Evolutionary conservation across 2,329 filamentous ascomycete genomes (phyloP).

Genomic region (Ilyonectria destructans): DNA sequence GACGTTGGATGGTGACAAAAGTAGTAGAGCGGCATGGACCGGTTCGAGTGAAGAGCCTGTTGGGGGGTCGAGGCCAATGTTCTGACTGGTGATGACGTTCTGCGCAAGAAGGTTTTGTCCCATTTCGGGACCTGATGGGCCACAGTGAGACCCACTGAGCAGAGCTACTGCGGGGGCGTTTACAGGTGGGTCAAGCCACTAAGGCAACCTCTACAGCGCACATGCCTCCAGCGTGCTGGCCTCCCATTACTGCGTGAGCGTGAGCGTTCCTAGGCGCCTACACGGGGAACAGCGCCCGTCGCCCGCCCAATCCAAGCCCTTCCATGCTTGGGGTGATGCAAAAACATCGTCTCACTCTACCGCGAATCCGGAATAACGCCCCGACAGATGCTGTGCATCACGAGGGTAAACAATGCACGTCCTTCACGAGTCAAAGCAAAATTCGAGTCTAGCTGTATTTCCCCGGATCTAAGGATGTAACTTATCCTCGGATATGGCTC

Average conservation of each 20-base stretch:
- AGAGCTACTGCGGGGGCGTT: constrained; percentile 35
- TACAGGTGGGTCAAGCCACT: constrained; percentile 34
- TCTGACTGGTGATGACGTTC: constrained; percentile 47
- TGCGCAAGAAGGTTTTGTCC: constrained; percentile 36
- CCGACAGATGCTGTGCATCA: not conserved
- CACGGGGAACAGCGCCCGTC: constrained; percentile 3
- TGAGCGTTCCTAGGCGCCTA: too few relatives aligned
- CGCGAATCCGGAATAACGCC: not conserved
- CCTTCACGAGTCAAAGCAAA: not conserved
- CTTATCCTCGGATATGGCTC: not conserved
- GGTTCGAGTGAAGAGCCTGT: constrained; percentile 41
- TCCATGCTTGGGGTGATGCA: not conserved
- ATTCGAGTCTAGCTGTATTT: not conserved
- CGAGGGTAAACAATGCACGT: not conserved
- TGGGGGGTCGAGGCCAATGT: constrained; percentile 21
- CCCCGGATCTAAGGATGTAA: too few relatives aligned
- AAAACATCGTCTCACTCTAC: not conserved
- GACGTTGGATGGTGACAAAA: constrained; percentile 34
- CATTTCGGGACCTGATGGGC: constrained; percentile 20
- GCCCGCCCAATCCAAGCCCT: not conserved
- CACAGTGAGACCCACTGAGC: constrained; percentile 19
- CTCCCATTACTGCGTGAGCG: constrained; percentile 7
- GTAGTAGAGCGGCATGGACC: constrained; percentile 25
- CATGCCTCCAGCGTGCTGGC: constrained; percentile 9
- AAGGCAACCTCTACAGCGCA: constrained; percentile 28